A percentile compares a stretch with the other conserved stretches of the same genome.
These are phyloP conservation scores for Aphanomyces euteiches DNA, from an alignment of 352 stramenopile species.

Conservation along the genomic window DNA sequence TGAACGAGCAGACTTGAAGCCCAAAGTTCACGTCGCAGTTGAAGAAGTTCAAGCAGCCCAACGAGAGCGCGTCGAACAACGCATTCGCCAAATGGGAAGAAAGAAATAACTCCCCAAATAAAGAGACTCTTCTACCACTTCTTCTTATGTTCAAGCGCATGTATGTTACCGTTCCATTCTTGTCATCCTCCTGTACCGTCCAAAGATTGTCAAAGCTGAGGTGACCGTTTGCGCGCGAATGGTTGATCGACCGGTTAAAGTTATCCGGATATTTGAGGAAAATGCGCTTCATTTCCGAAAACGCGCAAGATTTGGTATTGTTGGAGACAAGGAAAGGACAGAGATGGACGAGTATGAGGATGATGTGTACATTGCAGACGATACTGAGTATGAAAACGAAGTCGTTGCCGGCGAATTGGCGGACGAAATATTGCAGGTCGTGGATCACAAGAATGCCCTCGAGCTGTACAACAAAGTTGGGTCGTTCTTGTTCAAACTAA, in stretches of 20 bases:
- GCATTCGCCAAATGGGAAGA: slow-evolving; percentile 18
- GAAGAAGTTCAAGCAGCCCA: slow-evolving; percentile 23
- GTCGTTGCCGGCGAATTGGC: slow-evolving; percentile 13
- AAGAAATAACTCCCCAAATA: slow-evolving; percentile 11
- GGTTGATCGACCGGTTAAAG: no score
- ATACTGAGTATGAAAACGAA: slow-evolving; percentile 18
- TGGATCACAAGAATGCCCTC: neutral
- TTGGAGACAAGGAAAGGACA: neutral
- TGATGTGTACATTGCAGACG: slow-evolving; percentile 15
- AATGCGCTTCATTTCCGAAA: no score
- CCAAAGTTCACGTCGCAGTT: slow-evolving; percentile 12
- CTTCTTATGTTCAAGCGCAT: neutral
- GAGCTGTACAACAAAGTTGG: slow-evolving; percentile 24
- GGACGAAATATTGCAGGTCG: slow-evolving; percentile 6
- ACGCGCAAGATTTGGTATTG: neutral
- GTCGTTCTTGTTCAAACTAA: slow-evolving; percentile 23
- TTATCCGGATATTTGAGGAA: no score
- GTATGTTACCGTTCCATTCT: no score
- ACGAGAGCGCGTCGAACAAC: slow-evolving; percentile 19
- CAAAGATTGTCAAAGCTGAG: no score
- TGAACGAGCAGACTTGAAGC: slow-evolving; percentile 16
- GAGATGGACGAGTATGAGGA: slow-evolving; percentile 18
- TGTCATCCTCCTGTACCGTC: no score
- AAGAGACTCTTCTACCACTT: neutral
- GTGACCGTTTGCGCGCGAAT: no score